Evolutionary conservation across 345 rosid genomes (phyloP), one percentile per base, ranked within the genome.

Genomic region (Eucalyptus rudis): DNA sequence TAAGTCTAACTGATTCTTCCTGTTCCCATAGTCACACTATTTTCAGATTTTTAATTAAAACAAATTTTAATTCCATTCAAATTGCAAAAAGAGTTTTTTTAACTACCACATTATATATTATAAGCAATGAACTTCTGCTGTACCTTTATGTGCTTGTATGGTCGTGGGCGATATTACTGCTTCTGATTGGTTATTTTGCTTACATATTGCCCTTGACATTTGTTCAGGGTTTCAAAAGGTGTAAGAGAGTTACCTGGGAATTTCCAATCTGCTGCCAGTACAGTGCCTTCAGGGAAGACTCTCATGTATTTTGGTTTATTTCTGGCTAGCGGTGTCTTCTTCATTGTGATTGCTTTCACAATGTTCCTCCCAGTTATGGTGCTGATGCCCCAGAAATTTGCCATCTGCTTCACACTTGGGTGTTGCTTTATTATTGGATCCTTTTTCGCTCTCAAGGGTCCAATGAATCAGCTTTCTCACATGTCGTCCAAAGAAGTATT

Each of bases 341-440:
- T 97, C 88, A 89, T 97, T 59, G 95, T 98, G 91, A 93, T 97
- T 14, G 96, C 98, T 86, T 96, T 98, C 89, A 95, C 98, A 88
- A 95, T 97, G 96, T 98, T 98, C 91, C 99, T 98, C 87, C 99
- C 99, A 2, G 94, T 97, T 89, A 96, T 97, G 95, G 99, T 97
- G 85, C 71, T 98, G 88, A 92, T 96, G 95, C 98, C 99, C 43
- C 98, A 98, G 96, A 98, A 97, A 86, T 98, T 98, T 87, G 97
- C 99, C 45, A 94, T 95, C 87, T 97, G 98, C 93, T 97, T 98
- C 90, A 97, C 99, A 47, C 89, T 97, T 49, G 99, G 99, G 56
- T 96, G 98, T 91, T 92, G 93, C 87, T 95, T 97, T 88, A 97
- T 97, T 88, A 94, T 97, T 85, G 97, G 95, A 16, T 96, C 99